These are phyloP conservation scores for Ascochyta rabiei DNA, from an alignment of 2,329 filamentous ascomycete species.

Conservation along the genomic window DNA sequence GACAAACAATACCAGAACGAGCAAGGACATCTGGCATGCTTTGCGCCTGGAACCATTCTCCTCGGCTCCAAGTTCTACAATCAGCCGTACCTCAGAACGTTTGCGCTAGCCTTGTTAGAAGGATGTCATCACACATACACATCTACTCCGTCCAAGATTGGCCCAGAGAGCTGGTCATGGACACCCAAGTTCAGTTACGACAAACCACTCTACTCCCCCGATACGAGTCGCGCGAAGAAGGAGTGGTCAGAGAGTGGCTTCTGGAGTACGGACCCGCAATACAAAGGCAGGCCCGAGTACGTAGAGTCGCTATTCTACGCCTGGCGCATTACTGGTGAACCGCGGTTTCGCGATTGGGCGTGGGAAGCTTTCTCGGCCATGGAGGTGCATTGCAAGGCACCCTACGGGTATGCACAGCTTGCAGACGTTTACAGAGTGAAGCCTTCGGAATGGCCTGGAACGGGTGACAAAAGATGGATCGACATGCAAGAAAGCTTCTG, in stretches of 20 bases:
- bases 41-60: slow-evolving; percentile 48
- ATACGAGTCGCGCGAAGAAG: slow-evolving; percentile 30
- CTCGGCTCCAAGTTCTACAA: slow-evolving; percentile 46
- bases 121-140: slow-evolving; percentile 48
- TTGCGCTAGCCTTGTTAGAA: slow-evolving; percentile 50
- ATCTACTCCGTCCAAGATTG: slow-evolving; percentile 47
- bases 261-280: slow-evolving; percentile 43
- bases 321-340: slow-evolving; percentile 49
- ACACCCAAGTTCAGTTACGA: slow-evolving; percentile 45
- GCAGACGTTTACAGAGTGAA: slow-evolving; percentile 41
- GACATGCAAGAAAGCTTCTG: slow-evolving; percentile 50
- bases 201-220: slow-evolving; percentile 37
- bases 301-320: slow-evolving; percentile 51
- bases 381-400: slow-evolving; percentile 47
- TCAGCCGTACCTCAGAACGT: slow-evolving; percentile 40
- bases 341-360: slow-evolving; percentile 50
- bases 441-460: slow-evolving; percentile 23
- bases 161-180: slow-evolving; percentile 49
- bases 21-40: slow-evolving; percentile 49
- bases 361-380: slow-evolving; percentile 50
- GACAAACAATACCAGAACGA: slow-evolving; percentile 46
- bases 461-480: slow-evolving; percentile 37
- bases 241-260: slow-evolving; percentile 42
- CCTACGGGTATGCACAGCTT: slow-evolving; percentile 48
- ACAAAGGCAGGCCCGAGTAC: slow-evolving; percentile 49